Base-by-base conservation (phyloP, 106 monocot species). In the Dioscorea dumetorum region DNA sequence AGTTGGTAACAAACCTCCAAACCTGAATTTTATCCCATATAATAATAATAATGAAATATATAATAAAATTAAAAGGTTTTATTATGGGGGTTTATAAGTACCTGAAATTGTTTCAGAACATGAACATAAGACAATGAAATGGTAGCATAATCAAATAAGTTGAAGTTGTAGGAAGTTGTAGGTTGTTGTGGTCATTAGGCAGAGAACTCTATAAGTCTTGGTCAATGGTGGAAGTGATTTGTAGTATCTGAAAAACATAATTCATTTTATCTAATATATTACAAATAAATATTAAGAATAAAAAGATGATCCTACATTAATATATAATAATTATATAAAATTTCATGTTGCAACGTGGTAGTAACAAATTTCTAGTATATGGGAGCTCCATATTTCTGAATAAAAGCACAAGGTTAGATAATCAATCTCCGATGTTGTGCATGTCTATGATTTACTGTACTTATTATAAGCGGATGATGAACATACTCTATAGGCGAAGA, bases 131-230 rank as follows among this genome's bases (percentile, higher is more conserved):
- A 69, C 53, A 69, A 22, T 35, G 12, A 41, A 58, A 69, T 69
- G 14, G 3, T 2, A 9, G 12, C 3, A 22, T 48, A 58, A 69
- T 57, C 19, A 18, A 32, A 22, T 22, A 69, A 58, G 5, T 41
- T 10, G 18, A 69, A 20, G 18, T 48, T 12, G 18, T 14, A 41
- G 22, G 18, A 69, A 20, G 18, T 48, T 12, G 18, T 14, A 41
- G 22, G 69, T 35, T 15, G 69, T 12, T 14, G 69, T 35, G 20
- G 69, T 69, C 69, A 69, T 58, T 0, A 69, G 69, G 21, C 69
- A 69, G 14, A 69, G 21, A 17, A 69, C 69, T 13, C 69, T 58
- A 58, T 69, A 69, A 20, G 69, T 35, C 69, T 69, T 69, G 8
- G 35, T 48, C 58, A 69, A 58, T 2, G 69, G 69, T 33, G 69